A percentile compares a stretch with the other conserved stretches of the same genome.
Evolutionary conservation across 495 filamentous ascomycete species (phyloP).

Genomic region (Pseudevernia furfuracea): DNA sequence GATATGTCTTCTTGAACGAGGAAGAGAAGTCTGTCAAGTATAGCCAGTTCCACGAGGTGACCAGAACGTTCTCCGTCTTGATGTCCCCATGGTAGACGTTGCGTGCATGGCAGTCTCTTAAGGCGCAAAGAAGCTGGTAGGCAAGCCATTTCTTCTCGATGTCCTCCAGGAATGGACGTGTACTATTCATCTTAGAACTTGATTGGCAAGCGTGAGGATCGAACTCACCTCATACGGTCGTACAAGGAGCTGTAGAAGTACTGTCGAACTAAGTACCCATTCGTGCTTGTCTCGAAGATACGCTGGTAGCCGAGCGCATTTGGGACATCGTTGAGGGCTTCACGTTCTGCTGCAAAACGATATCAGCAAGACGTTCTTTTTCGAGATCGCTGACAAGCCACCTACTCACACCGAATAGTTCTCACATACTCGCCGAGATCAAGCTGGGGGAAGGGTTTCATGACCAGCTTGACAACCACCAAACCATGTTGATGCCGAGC

Average conservation of each 20-base stretch:
- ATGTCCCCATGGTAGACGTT: conserved; percentile 96
- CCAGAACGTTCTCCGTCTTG: conserved; percentile 92
- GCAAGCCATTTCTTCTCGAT: conserved; percentile 99
- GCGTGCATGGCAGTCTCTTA: conserved; percentile 86
- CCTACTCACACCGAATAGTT: conserved; percentile 59
- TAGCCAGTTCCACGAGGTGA: conserved; percentile 99
- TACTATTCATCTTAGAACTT: conserved; percentile 38
- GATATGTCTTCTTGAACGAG: conserved; percentile 87
- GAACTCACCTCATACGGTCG: conserved; percentile 70
- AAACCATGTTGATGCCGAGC: conserved; percentile 83
- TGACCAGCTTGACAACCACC: conserved; percentile 85
- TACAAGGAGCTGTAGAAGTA: conserved; percentile 95
- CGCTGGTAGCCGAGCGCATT: conserved; percentile 89
- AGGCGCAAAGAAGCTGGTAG: conserved; percentile 87
- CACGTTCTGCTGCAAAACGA: conserved; percentile 61
- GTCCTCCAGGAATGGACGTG: conserved; percentile 91
- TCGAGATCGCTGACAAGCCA: conserved; percentile 2
- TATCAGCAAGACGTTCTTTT: conserved; percentile 19
- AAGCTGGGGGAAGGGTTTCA: conserved; percentile 78
- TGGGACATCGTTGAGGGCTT: conserved; percentile 68
- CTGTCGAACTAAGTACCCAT: conserved; percentile 92
- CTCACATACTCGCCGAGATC: conserved; percentile 69
- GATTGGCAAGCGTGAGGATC: not conserved
- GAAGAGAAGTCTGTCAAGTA: conserved; percentile 95
- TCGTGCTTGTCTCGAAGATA: conserved; percentile 78